A percentile compares a stretch with the other conserved stretches of the same genome.
Conservation (phyloP, 495 filamentous ascomycete species). For the Astrothelium subdiscretum region DNA sequence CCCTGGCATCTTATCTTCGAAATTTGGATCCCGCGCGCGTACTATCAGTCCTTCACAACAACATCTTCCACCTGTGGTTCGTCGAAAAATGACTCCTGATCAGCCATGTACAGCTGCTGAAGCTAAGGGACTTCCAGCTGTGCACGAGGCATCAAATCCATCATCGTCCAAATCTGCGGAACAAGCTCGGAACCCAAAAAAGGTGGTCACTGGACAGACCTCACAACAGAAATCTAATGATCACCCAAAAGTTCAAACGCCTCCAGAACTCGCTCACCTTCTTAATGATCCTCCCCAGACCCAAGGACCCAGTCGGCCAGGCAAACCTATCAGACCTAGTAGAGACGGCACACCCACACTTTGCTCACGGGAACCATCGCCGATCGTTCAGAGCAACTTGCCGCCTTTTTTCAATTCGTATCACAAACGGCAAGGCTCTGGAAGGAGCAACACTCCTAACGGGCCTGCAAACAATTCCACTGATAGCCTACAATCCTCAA, state of each 20-base stretch:
- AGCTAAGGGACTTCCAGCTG: slow-evolving; percentile 5
- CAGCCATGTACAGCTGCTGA: not conserved
- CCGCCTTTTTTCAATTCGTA: slow-evolving; percentile 35
- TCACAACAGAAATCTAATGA: slow-evolving; percentile 23
- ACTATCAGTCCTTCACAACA: slow-evolving; percentile 50
- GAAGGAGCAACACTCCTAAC: slow-evolving; percentile 16
- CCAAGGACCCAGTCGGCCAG: slow-evolving; percentile 9
- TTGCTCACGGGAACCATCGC: slow-evolving; percentile 49
- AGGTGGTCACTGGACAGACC: slow-evolving; percentile 30
- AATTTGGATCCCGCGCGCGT: slow-evolving; percentile 44
- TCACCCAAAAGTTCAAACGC: slow-evolving; percentile 24
- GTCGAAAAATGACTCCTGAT: slow-evolving; percentile 36
- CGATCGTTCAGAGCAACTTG: slow-evolving; percentile 71
- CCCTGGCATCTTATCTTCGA: slow-evolving; percentile 57
- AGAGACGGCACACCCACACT: slow-evolving; percentile 64
- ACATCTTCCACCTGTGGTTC: slow-evolving; percentile 56
- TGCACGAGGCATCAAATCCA: slow-evolving; percentile 2
- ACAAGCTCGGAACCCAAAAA: slow-evolving; percentile 31
- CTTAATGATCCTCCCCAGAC: slow-evolving; percentile 16
- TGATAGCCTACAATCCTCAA: not conserved
- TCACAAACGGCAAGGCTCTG: slow-evolving; percentile 24
- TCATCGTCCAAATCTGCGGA: slow-evolving; percentile 32
- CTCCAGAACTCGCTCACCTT: slow-evolving; percentile 32
- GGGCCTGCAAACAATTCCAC: slow-evolving; percentile 4
- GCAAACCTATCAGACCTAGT: slow-evolving; percentile 48